Evolutionary conservation across 176 grass and related monocot species (phyloP).

Genomic region (Aegilops umbellulata): DNA sequence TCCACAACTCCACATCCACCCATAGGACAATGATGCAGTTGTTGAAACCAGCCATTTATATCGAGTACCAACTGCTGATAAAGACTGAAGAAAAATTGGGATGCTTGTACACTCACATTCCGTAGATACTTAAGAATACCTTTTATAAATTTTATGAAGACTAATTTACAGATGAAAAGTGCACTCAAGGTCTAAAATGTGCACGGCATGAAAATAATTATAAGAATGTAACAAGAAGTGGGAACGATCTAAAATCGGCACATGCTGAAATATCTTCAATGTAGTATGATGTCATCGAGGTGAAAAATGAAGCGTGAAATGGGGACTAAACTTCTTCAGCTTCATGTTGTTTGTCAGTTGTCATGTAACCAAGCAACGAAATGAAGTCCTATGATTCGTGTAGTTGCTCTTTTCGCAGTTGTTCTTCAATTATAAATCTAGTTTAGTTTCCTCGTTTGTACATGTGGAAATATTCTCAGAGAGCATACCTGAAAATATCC

Average conservation of each 20-base stretch:
- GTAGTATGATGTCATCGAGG: not conserved
- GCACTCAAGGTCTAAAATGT: too few relatives aligned
- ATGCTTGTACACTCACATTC: not conserved
- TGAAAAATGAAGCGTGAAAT: not conserved
- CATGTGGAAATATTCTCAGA: not conserved
- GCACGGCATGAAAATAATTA: not conserved
- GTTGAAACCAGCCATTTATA: not conserved
- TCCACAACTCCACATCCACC: conserved; percentile 6
- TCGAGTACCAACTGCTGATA: not conserved
- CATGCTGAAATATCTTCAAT: not conserved
- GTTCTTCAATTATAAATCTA: not conserved
- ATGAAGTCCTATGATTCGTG: not conserved
- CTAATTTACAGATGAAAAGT: not conserved
- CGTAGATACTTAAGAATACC: not conserved
- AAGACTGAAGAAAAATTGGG: not conserved
- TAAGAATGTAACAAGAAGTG: not conserved
- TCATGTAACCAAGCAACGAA: not conserved
- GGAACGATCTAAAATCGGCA: not conserved
- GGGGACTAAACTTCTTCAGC: not conserved
- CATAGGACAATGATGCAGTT: not conserved
- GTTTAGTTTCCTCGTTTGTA: not conserved
- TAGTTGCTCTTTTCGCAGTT: not conserved
- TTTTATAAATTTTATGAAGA: not conserved
- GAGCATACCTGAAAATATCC: conserved; percentile 53
- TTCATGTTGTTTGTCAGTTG: conserved; percentile 7